These are phyloP conservation scores for Starmerella kuoi DNA, from an alignment of 805 yeast genomes.

Conservation along the genomic window DNA sequence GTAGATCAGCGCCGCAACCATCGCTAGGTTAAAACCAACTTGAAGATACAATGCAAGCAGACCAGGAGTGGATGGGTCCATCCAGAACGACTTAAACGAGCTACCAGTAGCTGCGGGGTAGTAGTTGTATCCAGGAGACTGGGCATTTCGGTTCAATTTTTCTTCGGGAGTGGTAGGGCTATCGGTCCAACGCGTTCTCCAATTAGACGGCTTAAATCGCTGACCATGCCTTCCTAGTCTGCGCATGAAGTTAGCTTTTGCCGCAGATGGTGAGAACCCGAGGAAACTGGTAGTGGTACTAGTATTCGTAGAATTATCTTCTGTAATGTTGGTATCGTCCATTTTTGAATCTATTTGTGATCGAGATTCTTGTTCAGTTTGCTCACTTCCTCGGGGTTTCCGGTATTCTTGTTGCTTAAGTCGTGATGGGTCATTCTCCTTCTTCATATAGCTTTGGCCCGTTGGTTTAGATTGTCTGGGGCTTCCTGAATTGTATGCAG, in stretches of 20 bases:
- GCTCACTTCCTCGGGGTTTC: too few relatives aligned
- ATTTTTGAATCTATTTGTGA: background rate
- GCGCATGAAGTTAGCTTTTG: constrained; percentile 9
- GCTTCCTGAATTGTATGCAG: too few relatives aligned
- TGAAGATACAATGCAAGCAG: constrained; percentile 53
- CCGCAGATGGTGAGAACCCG: constrained; percentile 14
- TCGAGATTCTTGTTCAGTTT: too few relatives aligned
- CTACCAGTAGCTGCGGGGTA: background rate
- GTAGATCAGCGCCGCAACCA: constrained; percentile 42
- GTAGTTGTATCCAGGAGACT: background rate
- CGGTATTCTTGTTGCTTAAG: too few relatives aligned
- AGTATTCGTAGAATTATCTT: constrained; percentile 12
- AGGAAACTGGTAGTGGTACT: constrained; percentile 10
- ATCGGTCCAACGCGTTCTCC: background rate
- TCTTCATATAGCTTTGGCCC: too few relatives aligned
- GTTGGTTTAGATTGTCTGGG: too few relatives aligned
- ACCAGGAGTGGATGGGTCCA: constrained; percentile 34
- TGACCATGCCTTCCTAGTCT: constrained; percentile 6
- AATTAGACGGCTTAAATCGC: background rate
- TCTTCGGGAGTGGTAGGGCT: too few relatives aligned
- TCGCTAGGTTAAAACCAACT: constrained; percentile 42
- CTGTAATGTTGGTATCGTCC: background rate
- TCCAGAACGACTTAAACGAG: constrained; percentile 12
- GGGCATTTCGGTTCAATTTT: background rate
- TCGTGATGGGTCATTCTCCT: too few relatives aligned